Evolutionary conservation across 805 yeast species (phyloP), one percentile per base, ranked within the genome.

Genomic region (Cyberlindnera veronae): DNA sequence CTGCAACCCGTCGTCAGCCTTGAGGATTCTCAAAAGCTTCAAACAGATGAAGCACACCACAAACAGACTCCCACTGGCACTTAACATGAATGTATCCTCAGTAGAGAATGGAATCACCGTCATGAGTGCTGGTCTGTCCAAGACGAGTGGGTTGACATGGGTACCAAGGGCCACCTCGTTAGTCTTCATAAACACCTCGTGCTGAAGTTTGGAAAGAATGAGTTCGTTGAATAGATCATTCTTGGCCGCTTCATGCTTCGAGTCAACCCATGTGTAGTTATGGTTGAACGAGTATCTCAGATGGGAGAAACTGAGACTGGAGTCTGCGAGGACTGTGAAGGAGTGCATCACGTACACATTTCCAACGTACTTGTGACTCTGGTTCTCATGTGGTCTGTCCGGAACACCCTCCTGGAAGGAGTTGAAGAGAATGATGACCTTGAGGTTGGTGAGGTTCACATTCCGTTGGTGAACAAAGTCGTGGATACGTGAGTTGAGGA

Each of bases 341-440:
- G 45, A 36, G 28, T 42, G 50, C 3, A 54, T 20, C 8, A 52
- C 45, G 23, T 53, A 49, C 16, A 54, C 36, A 20, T 54, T 55
- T 4, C 59, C 60, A 15, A 55, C 58, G 24, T 54, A 55, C 30
- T 50, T 55, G 29, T 49, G 53, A 5, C 47, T 26, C 24, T 49
- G 56, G 32, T 51, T 39, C 27, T 54, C 57, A 29, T 50, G 51
- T 9, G 53, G 56, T 35, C 50, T 48, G 8, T 49, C 49, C 1
- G 57, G 52, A 5, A 42, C 41, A 21, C 56, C 55, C 32, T 53
- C 57, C 27, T 54, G 56, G 34, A 42, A 51, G 24, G 36, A 48
- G 34, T 48, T 50, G 38, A 51, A 46, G 4, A 48, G 19, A 17
- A 55, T 45, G 13, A 52, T 32, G 13, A 55, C 37, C 16, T 48